Evolutionary conservation across 352 stramenopile species (phyloP).

Genomic region (Phytophthora multivora): DNA sequence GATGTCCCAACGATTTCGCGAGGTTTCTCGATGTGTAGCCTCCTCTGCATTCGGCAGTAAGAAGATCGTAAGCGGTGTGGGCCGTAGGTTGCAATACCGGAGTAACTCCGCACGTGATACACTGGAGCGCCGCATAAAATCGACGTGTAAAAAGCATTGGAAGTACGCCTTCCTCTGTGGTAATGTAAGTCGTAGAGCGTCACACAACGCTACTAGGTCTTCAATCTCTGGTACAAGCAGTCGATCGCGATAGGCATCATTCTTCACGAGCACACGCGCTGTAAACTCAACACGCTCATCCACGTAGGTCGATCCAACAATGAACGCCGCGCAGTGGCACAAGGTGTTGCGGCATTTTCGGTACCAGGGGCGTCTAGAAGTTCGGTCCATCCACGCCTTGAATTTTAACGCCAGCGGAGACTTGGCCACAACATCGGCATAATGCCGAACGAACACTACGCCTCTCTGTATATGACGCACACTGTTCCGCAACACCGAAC

Average conservation of each 20-base stretch:
- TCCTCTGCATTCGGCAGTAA: slow-evolving; percentile 40
- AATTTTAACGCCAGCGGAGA: slow-evolving; percentile 8
- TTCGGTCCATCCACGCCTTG: neutral
- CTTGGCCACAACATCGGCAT: neutral
- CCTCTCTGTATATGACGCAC: slow-evolving; percentile 4
- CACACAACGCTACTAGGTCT: slow-evolving; percentile 59
- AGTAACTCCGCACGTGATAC: slow-evolving; percentile 57
- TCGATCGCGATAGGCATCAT: slow-evolving; percentile 69
- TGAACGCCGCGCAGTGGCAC: slow-evolving; percentile 31
- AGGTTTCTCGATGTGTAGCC: slow-evolving; percentile 43
- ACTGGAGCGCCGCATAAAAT: slow-evolving; percentile 58
- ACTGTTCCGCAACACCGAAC: neutral
- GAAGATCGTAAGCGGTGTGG: slow-evolving; percentile 34
- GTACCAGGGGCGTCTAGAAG: slow-evolving; percentile 25
- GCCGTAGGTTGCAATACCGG: slow-evolving; percentile 57
- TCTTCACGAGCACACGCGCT: slow-evolving; percentile 49
- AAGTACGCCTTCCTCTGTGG: slow-evolving; percentile 66
- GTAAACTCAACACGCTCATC: slow-evolving; percentile 55
- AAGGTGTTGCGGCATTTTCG: slow-evolving; percentile 25
- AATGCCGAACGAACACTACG: slow-evolving; percentile 1
- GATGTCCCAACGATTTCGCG: slow-evolving; percentile 59
- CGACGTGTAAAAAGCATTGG: slow-evolving; percentile 63
- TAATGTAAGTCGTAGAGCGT: slow-evolving; percentile 55
- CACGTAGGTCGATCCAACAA: slow-evolving; percentile 50
- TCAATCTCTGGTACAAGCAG: slow-evolving; percentile 62